These are phyloP conservation scores for Aspergillus japonicus DNA, from an alignment of 2,329 filamentous ascomycete genomes.

Conservation along the genomic window DNA sequence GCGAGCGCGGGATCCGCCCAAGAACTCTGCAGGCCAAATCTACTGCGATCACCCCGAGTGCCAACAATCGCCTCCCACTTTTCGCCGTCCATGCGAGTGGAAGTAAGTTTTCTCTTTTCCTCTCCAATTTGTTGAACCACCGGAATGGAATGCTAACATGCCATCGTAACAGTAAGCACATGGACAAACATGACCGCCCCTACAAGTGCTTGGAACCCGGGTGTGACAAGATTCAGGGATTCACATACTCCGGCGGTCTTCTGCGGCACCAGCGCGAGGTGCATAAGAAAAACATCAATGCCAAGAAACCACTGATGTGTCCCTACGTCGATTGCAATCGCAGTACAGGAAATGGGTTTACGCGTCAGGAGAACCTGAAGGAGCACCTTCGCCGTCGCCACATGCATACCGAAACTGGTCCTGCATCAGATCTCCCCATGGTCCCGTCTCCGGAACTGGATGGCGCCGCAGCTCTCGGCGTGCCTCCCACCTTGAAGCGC, in stretches of 20 bases:
- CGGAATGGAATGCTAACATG: constrained; percentile 20
- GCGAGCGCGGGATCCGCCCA: constrained; percentile 53
- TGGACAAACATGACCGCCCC: constrained; percentile 95
- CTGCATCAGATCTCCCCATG: constrained; percentile 31
- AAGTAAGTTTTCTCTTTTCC: constrained; percentile 61
- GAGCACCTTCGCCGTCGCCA: constrained; percentile 93
- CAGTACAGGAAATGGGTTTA: constrained; percentile 84
- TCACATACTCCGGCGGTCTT: constrained; percentile 91
- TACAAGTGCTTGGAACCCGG: constrained; percentile 81
- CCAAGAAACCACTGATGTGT: constrained; percentile 83
- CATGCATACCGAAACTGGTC: constrained; percentile 48
- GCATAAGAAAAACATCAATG: constrained; percentile 83
- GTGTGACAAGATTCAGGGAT: constrained; percentile 88
- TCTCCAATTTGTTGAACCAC: not conserved
- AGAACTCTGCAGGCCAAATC: constrained; percentile 71
- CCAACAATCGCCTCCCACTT: constrained; percentile 61
- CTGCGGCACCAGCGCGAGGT: constrained; percentile 90
- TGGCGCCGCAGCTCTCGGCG: constrained; percentile 30
- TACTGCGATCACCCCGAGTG: constrained; percentile 72
- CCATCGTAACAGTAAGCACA: constrained; percentile 71
- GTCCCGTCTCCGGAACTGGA: constrained; percentile 32
- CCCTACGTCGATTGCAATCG: constrained; percentile 86
- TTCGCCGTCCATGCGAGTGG: constrained; percentile 87
- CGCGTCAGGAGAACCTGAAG: constrained; percentile 87
- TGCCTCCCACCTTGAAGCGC: constrained; percentile 34